These are phyloP conservation scores for Fraxinus excelsior DNA, from an alignment of 257 asterid genomes.

Conservation along the genomic window DNA sequence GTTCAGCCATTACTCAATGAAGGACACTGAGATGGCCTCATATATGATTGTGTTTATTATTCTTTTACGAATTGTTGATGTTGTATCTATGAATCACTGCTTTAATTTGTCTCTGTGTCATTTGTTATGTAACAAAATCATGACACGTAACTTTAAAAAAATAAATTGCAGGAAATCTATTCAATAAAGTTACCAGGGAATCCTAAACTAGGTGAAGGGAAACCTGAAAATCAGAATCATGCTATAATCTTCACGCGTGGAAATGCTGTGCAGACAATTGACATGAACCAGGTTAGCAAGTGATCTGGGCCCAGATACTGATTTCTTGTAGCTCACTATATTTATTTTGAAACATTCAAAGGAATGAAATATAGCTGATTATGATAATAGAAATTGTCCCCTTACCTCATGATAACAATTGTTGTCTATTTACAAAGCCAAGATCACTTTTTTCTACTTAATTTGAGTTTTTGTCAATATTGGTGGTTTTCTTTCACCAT, in stretches of 20 bases:
- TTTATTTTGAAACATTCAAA: background rate
- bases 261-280: constrained; percentile 95
- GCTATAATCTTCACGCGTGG: constrained; percentile 96
- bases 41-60: background rate
- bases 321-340: constrained; percentile 17
- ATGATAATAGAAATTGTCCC: background rate
- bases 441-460: background rate
- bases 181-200: constrained; percentile 93
- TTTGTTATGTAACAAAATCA: constrained; percentile 18
- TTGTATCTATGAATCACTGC: constrained; percentile 16
- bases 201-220: constrained; percentile 99
- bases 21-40: background rate
- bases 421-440: too few relatives aligned
- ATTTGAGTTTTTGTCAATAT: constrained; percentile 14
- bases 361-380: constrained; percentile 9
- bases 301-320: constrained; percentile 18
- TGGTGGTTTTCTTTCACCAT: constrained; percentile 10
- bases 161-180: constrained; percentile 74
- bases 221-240: constrained; percentile 99
- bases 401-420: background rate
- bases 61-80: background rate
- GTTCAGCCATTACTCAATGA: background rate
- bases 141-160: constrained; percentile 4
- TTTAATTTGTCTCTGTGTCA: constrained; percentile 16
- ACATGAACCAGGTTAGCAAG: constrained; percentile 91